These are phyloP conservation scores for Yamadazyma triangularis DNA, from an alignment of 1,139 yeast genomes.

Conservation along the genomic window DNA sequence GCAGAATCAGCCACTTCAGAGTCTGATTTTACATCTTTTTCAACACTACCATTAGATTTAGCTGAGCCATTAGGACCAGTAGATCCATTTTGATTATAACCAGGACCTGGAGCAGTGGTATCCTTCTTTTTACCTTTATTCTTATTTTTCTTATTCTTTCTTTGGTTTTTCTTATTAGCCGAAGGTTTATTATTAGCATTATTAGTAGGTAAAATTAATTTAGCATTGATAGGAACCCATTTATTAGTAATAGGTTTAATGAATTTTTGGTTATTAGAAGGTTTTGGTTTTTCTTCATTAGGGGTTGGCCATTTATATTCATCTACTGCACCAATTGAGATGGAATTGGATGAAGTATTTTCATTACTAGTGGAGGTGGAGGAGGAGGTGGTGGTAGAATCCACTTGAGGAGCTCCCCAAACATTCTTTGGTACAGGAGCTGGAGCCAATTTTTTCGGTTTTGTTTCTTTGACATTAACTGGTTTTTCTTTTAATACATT, in stretches of 20 bases:
- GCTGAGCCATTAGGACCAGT: constrained; percentile 3
- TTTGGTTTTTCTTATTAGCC: constrained; percentile 3
- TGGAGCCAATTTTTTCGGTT: constrained; percentile 50
- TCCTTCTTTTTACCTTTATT: constrained; percentile 33
- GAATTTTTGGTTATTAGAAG: constrained; percentile 35
- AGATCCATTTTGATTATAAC: no score
- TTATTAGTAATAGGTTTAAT: constrained; percentile 65
- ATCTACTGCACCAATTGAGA: constrained; percentile 29
- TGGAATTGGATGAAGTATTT: constrained; percentile 20
- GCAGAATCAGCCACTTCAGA: neutral
- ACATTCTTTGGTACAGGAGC: constrained; percentile 76
- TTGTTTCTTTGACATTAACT: constrained; percentile 5
- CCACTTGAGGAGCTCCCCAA: constrained; percentile 44
- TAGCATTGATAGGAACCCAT: constrained; percentile 86
- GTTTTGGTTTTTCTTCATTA: constrained; percentile 21
- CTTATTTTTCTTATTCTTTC: constrained; percentile 22
- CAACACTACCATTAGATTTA: constrained; percentile 3
- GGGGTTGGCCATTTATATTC: constrained; percentile 62
- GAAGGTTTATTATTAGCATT: constrained; percentile 6
- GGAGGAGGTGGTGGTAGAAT: constrained; percentile 15
- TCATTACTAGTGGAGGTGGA: no score
- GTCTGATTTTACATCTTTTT: constrained; percentile 1
- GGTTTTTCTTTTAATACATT: constrained; percentile 1
- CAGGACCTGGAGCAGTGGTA: no score
- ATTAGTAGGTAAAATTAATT: constrained; percentile 50